Conservation (phyloP, 306 rosid genomes). For the Quercus robur region DNA sequence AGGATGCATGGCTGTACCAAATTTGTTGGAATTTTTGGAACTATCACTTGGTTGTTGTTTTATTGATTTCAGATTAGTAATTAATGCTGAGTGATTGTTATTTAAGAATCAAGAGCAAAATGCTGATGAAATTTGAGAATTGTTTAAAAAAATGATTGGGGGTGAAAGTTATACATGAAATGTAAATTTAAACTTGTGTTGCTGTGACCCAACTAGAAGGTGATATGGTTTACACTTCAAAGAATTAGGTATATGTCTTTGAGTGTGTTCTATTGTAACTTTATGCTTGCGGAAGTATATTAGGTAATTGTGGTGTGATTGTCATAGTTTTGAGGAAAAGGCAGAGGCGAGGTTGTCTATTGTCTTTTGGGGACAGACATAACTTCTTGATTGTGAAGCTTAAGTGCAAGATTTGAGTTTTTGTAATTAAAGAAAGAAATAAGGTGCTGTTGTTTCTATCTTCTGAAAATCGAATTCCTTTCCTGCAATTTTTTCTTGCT, state of each 20-base stretch:
- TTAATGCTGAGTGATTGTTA: neutral
- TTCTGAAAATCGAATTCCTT: neutral
- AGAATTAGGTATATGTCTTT: neutral
- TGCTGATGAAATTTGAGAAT: neutral
- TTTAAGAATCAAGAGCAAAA: neutral
- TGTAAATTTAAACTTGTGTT: neutral
- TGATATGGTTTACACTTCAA: neutral
- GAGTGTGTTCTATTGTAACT: neutral
- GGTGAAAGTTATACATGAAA: neutral
- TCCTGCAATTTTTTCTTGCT: no score
- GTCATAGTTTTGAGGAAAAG: neutral
- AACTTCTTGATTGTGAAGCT: neutral
- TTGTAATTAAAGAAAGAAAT: neutral
- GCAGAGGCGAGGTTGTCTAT: neutral
- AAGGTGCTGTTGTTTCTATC: neutral
- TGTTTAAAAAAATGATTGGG: neutral
- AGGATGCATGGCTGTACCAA: no score
- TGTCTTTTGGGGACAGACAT: neutral
- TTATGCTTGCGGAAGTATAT: neutral
- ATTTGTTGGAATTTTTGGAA: no score
- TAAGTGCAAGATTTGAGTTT: neutral
- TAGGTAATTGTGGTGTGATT: neutral
- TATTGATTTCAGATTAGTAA: neutral
- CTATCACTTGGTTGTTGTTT: no score
- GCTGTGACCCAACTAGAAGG: neutral